Conservation (phyloP, 1,284 basidiomycete species). For the Porodaedalea pini region DNA sequence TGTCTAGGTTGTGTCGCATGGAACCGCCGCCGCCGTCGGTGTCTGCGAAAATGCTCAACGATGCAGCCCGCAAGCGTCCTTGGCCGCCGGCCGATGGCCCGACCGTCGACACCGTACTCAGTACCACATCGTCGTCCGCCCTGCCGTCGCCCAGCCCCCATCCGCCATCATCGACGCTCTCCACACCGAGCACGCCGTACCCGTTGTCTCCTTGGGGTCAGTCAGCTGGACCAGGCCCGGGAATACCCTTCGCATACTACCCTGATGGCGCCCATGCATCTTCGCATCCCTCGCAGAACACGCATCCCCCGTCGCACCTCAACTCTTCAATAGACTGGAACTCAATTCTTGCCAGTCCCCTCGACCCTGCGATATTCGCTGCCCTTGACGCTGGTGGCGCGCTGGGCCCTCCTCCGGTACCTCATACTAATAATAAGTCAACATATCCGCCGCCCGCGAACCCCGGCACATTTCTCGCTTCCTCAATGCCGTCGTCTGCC, state of each 20-base stretch:
- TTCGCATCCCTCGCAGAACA: slow-evolving; percentile 20
- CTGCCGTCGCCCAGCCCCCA: slow-evolving; percentile 36
- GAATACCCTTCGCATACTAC: slow-evolving; percentile 19
- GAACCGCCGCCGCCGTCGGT: slow-evolving; percentile 21
- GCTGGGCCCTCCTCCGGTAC: slow-evolving; percentile 29
- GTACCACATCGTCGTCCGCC: slow-evolving; percentile 31
- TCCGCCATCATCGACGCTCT: slow-evolving; percentile 33
- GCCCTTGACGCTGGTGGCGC: slow-evolving; percentile 58
- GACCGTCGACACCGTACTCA: slow-evolving; percentile 38
- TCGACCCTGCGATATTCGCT: slow-evolving; percentile 55
- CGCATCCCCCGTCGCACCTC: slow-evolving; percentile 15
- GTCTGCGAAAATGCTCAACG: slow-evolving; percentile 24
- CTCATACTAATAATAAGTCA: slow-evolving; percentile 5
- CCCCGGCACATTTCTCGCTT: slow-evolving; percentile 3
- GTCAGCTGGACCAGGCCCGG: slow-evolving; percentile 17
- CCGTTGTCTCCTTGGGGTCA: slow-evolving; percentile 26
- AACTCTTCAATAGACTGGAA: slow-evolving; percentile 44
- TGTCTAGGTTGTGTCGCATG: slow-evolving; percentile 20
- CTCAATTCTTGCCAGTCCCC: slow-evolving; percentile 51
- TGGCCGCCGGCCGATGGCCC: slow-evolving; percentile 41
- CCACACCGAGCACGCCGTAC: slow-evolving; percentile 27
- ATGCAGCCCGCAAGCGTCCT: slow-evolving; percentile 27
- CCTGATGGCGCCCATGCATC: slow-evolving; percentile 28
- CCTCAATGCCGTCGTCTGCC: slow-evolving; percentile 10
- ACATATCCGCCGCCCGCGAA: slow-evolving; percentile 7